Evolutionary conservation across 768 basidiomycete species (phyloP), one percentile per base, ranked within the genome.

Genomic region (Tricholoma sp.): DNA sequence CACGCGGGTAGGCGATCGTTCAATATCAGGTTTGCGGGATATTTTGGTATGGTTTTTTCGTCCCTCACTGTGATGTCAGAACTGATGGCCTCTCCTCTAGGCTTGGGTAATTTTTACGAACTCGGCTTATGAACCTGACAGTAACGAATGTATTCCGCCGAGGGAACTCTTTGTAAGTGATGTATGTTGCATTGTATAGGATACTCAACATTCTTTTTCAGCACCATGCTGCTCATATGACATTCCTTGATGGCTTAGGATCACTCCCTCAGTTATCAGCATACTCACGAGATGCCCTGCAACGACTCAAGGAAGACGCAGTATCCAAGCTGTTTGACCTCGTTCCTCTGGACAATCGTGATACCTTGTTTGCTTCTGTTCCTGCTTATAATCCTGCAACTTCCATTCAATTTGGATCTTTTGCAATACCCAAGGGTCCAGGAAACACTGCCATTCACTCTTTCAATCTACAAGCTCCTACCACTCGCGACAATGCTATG

Each of bases 201-300:
- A 28, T 45, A 52, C 24, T 61, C 67, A n/a, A 61, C 15, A 53
- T 24, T 37, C 39, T 2, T 37, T 49, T 32, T 15, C 61, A 97
- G 94, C 87, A 91, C 65, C 93, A 99, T 65, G 95, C 90, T 4
- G 95, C 94, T 0, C 84, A 88, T 60, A 90, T 99, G 91, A 88
- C 90, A 1, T 84, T 93, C 65, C 74, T 98, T 17, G 97, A 99
- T 67, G 94, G 95, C 36, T 73, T 98, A 2, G 85, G 82, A 34
- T 86, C 91, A 3, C 74, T 93, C 15, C 86, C 91, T 49, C 89
- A 89, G 66, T 70, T 88, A 36, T 72, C 86, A 15, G 73, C 84
- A 9, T 85, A 87, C 63, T 84, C 91, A 1, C 67, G 66, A 13
- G 76, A 80, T 3, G 78, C 81, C 4, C 65, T 97, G 24, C 74